These are phyloP conservation scores for Ogataea pini DNA, from an alignment of 805 yeast genomes.

Conservation along the genomic window DNA sequence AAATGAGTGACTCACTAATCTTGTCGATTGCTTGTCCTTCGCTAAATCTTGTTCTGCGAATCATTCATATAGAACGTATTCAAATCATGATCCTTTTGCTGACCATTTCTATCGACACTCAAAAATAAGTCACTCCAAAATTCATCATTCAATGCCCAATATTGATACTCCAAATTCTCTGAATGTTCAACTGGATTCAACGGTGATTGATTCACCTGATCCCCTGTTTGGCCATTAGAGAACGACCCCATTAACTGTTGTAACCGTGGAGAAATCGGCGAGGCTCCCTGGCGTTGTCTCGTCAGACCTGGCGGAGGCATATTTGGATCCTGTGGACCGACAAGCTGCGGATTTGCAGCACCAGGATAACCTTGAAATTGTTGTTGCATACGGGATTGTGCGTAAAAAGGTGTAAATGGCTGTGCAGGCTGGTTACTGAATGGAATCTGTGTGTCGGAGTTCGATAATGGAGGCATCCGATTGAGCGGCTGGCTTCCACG, in stretches of 20 bases:
- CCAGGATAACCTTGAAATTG: not conserved
- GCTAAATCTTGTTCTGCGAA: conserved; percentile 12
- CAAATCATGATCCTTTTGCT: conserved; percentile 17
- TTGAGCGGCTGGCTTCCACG: not conserved
- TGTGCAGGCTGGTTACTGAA: conserved; percentile 1
- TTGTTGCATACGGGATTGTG: not conserved
- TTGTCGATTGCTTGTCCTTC: not conserved
- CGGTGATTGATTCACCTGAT: conserved; percentile 5
- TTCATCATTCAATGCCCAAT: conserved; percentile 63
- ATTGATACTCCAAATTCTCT: conserved; percentile 46
- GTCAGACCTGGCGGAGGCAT: conserved; percentile 5
- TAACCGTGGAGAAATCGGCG: conserved; percentile 8
- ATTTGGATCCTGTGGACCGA: not conserved
- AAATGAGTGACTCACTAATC: not conserved
- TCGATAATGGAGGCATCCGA: conserved; percentile 1
- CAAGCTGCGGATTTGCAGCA: not conserved
- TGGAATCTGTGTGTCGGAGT: conserved; percentile 1
- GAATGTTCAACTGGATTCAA: conserved; percentile 17
- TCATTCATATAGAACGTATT: conserved; percentile 16
- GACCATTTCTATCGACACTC: conserved; percentile 21
- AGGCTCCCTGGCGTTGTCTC: conserved; percentile 1
- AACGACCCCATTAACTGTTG: conserved; percentile 11
- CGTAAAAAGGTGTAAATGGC: not conserved
- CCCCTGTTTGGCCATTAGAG: conserved; percentile 1
- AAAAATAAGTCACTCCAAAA: conserved; percentile 64